These are phyloP conservation scores for Cercis canadensis DNA, from an alignment of 306 rosid species.

Conservation along the genomic window DNA sequence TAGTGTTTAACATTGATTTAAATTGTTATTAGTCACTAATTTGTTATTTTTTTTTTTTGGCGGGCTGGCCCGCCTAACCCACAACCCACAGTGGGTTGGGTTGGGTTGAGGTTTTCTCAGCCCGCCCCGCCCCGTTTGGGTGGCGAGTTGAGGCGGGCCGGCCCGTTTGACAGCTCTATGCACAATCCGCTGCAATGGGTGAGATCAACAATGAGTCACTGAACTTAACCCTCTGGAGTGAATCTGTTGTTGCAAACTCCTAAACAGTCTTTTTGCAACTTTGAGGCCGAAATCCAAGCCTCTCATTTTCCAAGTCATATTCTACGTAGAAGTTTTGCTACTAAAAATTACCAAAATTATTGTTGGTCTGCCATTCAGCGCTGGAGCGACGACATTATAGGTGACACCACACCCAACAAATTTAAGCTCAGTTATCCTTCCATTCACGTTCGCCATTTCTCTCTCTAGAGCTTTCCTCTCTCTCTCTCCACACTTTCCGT, in stretches of 20 bases:
- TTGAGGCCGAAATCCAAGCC: slow-evolving; percentile 68
- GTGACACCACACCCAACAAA: slow-evolving; percentile 33
- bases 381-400: slow-evolving; percentile 35
- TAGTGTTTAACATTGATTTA: too few relatives aligned
- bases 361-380: slow-evolving; percentile 58
- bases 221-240: not conserved
- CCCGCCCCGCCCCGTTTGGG: too few relatives aligned
- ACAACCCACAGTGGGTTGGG: too few relatives aligned
- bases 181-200: not conserved
- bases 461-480: not conserved
- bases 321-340: slow-evolving; percentile 79
- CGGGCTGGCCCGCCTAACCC: too few relatives aligned
- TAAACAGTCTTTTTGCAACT: slow-evolving; percentile 46
- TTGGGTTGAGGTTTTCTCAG: too few relatives aligned
- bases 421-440: too few relatives aligned
- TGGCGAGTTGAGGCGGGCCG: too few relatives aligned
- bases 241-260: not conserved
- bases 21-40: too few relatives aligned
- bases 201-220: not conserved
- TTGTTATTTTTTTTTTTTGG: too few relatives aligned
- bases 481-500: slow-evolving; percentile 1
- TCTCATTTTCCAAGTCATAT: slow-evolving; percentile 69
- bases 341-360: slow-evolving; percentile 78
- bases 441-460: not conserved
- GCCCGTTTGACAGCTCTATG: too few relatives aligned